A percentile compares a stretch with the other conserved stretches of the same genome.
These are phyloP conservation scores for Jamesozyma hellenica DNA, from an alignment of 805 yeast genomes.

Conservation along the genomic window DNA sequence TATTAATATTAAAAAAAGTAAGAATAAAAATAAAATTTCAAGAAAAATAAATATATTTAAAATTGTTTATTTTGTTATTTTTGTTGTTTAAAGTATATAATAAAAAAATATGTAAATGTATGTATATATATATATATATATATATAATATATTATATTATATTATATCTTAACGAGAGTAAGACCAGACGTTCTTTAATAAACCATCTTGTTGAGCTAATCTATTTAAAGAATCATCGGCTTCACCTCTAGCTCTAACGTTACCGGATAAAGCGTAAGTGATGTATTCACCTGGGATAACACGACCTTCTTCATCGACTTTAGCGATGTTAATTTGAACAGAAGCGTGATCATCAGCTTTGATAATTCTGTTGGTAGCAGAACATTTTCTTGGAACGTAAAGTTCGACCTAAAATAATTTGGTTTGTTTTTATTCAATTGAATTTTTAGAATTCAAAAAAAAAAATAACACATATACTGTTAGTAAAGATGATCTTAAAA, in stretches of 20 bases:
- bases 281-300: slow-evolving; percentile 82
- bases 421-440: too few relatives aligned
- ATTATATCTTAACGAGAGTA: slow-evolving; percentile 65
- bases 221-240: slow-evolving; percentile 99
- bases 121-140: not conserved
- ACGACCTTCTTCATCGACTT: slow-evolving; percentile 94
- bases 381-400: slow-evolving; percentile 99
- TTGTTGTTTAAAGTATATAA: too few relatives aligned
- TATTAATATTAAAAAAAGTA: too few relatives aligned
- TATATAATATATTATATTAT: too few relatives aligned
- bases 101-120: too few relatives aligned
- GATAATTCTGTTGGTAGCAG: slow-evolving; percentile 99
- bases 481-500: too few relatives aligned
- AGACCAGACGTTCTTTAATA: slow-evolving; percentile 90
- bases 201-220: slow-evolving; percentile 97
- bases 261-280: slow-evolving; percentile 95
- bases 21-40: too few relatives aligned
- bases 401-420: slow-evolving; percentile 73
- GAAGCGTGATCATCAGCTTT: slow-evolving; percentile 99
- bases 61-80: too few relatives aligned
- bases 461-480: too few relatives aligned
- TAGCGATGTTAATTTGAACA: slow-evolving; percentile 96
- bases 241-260: slow-evolving; percentile 98
- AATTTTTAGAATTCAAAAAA: too few relatives aligned
- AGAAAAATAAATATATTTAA: too few relatives aligned